A percentile compares a stretch with the other conserved stretches of the same genome.
Conservation (phyloP, 331 rosid genomes). For the Quercus tomentella region DNA sequence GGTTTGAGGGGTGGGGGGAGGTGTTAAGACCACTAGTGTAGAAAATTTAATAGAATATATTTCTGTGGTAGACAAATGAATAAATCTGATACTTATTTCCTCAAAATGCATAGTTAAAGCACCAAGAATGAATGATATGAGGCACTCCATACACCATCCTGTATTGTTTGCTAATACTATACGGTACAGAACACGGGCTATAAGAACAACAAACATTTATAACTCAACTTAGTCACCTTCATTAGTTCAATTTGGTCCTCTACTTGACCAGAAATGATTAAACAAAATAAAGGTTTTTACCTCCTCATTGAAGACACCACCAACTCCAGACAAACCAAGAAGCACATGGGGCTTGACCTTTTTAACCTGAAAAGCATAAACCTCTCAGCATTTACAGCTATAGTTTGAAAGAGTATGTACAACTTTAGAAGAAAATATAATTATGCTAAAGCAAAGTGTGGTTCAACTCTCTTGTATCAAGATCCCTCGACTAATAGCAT, state of each 20-base stretch:
- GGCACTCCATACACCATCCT: background rate
- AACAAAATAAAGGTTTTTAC: slow-evolving; percentile 41
- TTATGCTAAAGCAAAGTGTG: background rate
- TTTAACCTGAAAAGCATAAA: slow-evolving; percentile 59
- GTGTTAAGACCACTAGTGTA: background rate
- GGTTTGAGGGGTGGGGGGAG: background rate
- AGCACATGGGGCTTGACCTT: slow-evolving; percentile 91
- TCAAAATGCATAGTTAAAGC: background rate
- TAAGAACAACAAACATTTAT: slow-evolving; percentile 22
- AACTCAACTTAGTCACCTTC: slow-evolving; percentile 17
- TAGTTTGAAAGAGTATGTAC: background rate
- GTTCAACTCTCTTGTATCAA: slow-evolving; percentile 10
- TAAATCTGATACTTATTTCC: background rate
- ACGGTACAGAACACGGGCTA: slow-evolving; percentile 3
- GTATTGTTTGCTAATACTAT: background rate
- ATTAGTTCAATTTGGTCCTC: slow-evolving; percentile 4
- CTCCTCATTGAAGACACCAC: slow-evolving; percentile 92
- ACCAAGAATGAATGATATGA: background rate
- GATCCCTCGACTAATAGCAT: slow-evolving; percentile 4
- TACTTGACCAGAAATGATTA: slow-evolving; percentile 4
- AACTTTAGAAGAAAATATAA: slow-evolving; percentile 5
- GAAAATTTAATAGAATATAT: background rate
- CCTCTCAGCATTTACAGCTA: slow-evolving; percentile 15
- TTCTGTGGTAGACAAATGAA: background rate
- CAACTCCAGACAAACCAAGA: slow-evolving; percentile 97